phyloP scores from a whole-genome alignment of 2,329 filamentous ascomycete genomes.

The Ceratocystis huliohia region DNA sequence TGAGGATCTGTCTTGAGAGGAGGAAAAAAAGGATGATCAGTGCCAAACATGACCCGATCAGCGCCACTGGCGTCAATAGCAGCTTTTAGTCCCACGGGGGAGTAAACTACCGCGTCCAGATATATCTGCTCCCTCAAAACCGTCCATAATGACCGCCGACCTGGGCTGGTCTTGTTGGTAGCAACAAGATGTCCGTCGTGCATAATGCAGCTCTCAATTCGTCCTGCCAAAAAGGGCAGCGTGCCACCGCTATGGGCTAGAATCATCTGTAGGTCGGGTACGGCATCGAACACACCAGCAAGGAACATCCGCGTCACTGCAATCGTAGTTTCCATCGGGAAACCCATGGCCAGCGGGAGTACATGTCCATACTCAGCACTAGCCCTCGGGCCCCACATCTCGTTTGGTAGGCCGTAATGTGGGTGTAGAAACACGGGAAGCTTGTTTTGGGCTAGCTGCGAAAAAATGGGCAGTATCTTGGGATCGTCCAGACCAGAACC shows the following conservation, averaged over 20 bases:
- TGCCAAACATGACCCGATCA: conserved; percentile 67
- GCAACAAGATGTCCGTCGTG: conserved; percentile 67
- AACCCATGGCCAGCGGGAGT: conserved; percentile 70
- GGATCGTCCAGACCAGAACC: conserved; percentile 72
- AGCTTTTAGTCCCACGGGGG: conserved; percentile 57
- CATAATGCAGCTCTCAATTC: conserved; percentile 74
- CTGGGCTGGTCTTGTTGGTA: conserved; percentile 41
- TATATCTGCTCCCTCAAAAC: conserved; percentile 62
- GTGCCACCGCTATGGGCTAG: conserved; percentile 83
- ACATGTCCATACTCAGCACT: conserved; percentile 69
- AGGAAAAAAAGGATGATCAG: conserved; percentile 78
- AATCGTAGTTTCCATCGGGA: conserved; percentile 87
- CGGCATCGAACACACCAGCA: conserved; percentile 70
- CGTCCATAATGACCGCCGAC: conserved; percentile 42
- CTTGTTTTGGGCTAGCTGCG: conserved; percentile 49
- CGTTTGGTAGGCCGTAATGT: conserved; percentile 74
- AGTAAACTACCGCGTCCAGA: conserved; percentile 77
- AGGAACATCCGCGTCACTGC: conserved; percentile 78
- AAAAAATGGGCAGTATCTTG: conserved; percentile 57
- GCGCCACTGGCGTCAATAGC: conserved; percentile 55
- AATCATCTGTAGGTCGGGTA: conserved; percentile 56
- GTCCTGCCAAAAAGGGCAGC: conserved; percentile 73
- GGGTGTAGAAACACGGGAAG: conserved; percentile 76
- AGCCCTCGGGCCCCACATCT: conserved; percentile 63
- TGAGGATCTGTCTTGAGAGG: conserved; percentile 50